Evolutionary conservation across 371 early-diverging fungal genomes (phyloP).

Genomic region (Mucor plumbeus): DNA sequence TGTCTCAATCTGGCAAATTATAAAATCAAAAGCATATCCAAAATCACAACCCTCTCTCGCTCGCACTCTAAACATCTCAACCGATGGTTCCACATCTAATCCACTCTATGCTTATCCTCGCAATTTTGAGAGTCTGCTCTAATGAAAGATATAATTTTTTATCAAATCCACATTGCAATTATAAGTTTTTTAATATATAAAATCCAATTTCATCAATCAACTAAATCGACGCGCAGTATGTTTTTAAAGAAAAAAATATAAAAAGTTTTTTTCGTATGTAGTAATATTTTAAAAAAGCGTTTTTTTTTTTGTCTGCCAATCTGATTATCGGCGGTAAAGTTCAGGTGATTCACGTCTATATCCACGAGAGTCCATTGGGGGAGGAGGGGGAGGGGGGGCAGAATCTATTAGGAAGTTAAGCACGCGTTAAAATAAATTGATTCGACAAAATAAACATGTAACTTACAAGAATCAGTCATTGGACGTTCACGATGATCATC

Average conservation of each 20-base stretch:
- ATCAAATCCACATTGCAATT: constrained; percentile 10
- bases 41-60: no score
- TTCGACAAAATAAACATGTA: background rate
- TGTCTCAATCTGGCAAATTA: no score
- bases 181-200: constrained; percentile 15
- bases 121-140: constrained; percentile 9
- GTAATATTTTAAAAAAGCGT: background rate
- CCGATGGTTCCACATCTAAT: background rate
- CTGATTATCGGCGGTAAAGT: constrained; percentile 45
- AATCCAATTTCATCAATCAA: constrained; percentile 17
- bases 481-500: constrained; percentile 35
- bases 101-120: constrained; percentile 10
- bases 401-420: constrained; percentile 16
- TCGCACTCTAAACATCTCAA: no score
- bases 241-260: background rate
- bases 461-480: constrained; percentile 41
- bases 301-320: constrained; percentile 7
- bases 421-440: background rate
- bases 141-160: background rate
- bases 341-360: constrained; percentile 48
- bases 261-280: constrained; percentile 4
- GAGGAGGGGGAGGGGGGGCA: constrained; percentile 37
- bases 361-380: constrained; percentile 44
- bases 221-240: constrained; percentile 7
- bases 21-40: no score